Base-by-base conservation (phyloP, 1,284 basidiomycete species). In the Austroboletus rostrupii region DNA sequence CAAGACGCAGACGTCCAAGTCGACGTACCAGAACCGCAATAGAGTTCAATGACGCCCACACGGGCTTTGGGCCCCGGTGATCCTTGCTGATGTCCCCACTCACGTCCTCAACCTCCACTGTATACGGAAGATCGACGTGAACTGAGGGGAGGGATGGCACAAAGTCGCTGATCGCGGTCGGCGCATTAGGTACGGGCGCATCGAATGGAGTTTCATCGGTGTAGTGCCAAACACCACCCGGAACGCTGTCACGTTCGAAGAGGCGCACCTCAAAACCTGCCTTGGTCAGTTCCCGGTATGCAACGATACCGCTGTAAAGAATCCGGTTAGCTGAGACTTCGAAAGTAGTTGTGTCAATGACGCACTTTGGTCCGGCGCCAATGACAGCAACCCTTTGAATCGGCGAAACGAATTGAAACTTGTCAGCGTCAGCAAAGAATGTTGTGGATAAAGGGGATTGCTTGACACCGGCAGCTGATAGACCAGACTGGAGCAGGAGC, bases 161-260 rank as follows among this genome's bases (percentile, higher is more conserved):
- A 17, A 53, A 59, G 32, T 56, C 49, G 3, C 36, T 23, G 3
- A 37, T 40, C 3, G 44, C 13, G 26, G 40, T 29, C 16, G 40
- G 40, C 3, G n/a, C 16, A 8, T 41, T 41, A 1, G 40, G 40
- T n/a, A 29, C 40, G 11, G 40, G 40, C 3, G 40, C 40, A 29
- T 41, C 26, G 16, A 10, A 16, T 8, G 40, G 26, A 2, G 47
- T 7, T 13, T 52, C 53, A 17, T 56, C 49, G 1, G 47, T 55
- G 38, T 52, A 41, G 10, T 41, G 40, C 40, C 40, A 41, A 5
- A 17, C 19, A 9, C 53, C 53, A 13, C 57, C 49, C 0, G 53
- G 49, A 2, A 44, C 45, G 6, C 36, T 49, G 47, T 56, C 57
- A 3, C 53, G 53, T 19, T 57, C 53, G 31, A 59, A 59, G 14